Conservation (phyloP, 768 basidiomycete genomes). For the Mycena metata region DNA sequence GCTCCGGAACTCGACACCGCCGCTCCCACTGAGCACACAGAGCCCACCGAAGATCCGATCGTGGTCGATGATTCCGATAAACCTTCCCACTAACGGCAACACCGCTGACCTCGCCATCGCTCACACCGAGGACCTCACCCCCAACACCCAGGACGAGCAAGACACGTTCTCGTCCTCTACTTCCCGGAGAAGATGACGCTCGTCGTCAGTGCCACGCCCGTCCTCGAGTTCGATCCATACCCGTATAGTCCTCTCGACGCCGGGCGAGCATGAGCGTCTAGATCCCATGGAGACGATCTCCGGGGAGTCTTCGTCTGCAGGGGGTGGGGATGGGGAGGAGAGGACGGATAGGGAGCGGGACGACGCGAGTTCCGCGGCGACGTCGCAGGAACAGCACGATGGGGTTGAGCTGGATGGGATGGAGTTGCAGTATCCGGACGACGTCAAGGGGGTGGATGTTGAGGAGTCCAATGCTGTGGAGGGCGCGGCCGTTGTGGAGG, state of each 20-base stretch:
- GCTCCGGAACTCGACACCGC: neutral
- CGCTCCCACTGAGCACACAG: neutral
- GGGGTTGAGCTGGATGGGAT: neutral
- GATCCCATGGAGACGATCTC: conserved; percentile 28
- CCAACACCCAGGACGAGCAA: neutral
- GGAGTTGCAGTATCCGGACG: neutral
- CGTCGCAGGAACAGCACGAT: conserved; percentile 13
- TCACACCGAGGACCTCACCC: conserved; percentile 1
- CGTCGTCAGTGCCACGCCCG: conserved; percentile 46
- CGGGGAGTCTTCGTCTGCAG: neutral
- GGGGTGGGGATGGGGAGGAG: conserved; percentile 20
- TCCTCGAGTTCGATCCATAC: conserved; percentile 58
- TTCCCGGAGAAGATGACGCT: conserved; percentile 33
- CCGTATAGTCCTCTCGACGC: conserved; percentile 65
- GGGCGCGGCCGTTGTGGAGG: neutral
- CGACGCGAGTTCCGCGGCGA: conserved; percentile 13
- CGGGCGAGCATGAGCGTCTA: conserved; percentile 40
- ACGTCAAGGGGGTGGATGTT: neutral
- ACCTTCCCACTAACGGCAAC: neutral
- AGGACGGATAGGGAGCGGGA: conserved; percentile 17
- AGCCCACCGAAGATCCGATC: neutral
- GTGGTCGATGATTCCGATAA: neutral
- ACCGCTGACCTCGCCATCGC: neutral
- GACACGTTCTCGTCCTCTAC: neutral
- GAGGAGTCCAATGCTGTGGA: neutral